A percentile compares a stretch with the other conserved stretches of the same genome.
Evolutionary conservation across 1,284 basidiomycete species (phyloP).

Genomic region (Marasmius oreades): DNA sequence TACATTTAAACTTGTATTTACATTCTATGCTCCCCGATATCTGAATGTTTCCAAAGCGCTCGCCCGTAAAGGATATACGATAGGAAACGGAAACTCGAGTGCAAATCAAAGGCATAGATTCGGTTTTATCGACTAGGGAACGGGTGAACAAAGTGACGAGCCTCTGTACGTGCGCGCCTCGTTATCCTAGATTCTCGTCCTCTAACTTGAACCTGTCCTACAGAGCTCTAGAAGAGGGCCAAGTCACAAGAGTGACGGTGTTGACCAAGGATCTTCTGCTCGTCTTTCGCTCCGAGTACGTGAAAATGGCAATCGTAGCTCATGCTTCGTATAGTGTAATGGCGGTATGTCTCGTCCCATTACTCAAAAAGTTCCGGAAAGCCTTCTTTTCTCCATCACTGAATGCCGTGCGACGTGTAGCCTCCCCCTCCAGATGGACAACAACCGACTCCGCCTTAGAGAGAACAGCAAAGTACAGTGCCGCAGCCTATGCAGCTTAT

Average conservation of each 20-base stretch:
- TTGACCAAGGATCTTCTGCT: conserved; percentile 87
- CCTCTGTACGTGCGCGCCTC: conserved; percentile 92
- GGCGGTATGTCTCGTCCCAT: conserved; percentile 45
- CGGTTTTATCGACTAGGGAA: conserved; percentile 94
- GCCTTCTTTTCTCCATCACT: conserved; percentile 4
- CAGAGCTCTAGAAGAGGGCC: conserved; percentile 88
- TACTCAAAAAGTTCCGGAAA: conserved; percentile 12
- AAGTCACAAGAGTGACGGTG: conserved; percentile 83
- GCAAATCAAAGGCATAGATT: conserved; percentile 96
- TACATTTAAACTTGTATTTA: conserved; percentile 35
- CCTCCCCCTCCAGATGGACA: conserved; percentile 52
- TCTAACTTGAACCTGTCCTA: background rate
- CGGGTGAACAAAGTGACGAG: conserved; percentile 86
- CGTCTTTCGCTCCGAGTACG: conserved; percentile 83
- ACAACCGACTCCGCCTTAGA: conserved; percentile 32
- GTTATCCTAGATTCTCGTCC: background rate
- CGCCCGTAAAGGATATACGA: conserved; percentile 99
- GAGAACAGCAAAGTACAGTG: conserved; percentile 25
- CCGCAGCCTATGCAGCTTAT: conserved; percentile 66
- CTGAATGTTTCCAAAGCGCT: conserved; percentile 51
- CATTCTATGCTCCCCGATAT: background rate
- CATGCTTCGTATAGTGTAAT: conserved; percentile 67
- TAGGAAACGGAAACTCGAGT: conserved; percentile 94
- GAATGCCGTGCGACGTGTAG: conserved; percentile 23
- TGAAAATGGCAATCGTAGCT: conserved; percentile 64